Evolutionary conservation across 768 basidiomycete genomes (phyloP).

Genomic region (Amylocystis lapponica): DNA sequence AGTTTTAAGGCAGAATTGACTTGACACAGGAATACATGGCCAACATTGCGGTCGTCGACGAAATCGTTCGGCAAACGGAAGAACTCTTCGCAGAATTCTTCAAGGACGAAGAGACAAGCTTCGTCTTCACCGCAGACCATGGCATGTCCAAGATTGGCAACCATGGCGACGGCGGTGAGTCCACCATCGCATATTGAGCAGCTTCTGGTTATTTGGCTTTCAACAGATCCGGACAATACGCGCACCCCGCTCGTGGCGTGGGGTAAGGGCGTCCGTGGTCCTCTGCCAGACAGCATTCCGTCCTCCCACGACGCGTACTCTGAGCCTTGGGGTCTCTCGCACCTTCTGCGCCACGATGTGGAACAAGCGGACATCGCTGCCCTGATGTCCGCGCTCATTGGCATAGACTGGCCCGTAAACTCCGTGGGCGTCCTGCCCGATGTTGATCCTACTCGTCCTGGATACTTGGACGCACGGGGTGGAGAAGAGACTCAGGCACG

Average conservation of each 20-base stretch:
- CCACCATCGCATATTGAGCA: no score
- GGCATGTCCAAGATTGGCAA: slow-evolving; percentile 88
- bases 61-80: slow-evolving; percentile 64
- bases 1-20: no score
- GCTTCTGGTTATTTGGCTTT: no score
- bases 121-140: slow-evolving; percentile 83
- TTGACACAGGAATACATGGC: slow-evolving; percentile 81
- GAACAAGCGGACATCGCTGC: slow-evolving; percentile 81
- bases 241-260: slow-evolving; percentile 80
- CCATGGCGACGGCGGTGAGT: slow-evolving; percentile 74
- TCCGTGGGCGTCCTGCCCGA: slow-evolving; percentile 80
- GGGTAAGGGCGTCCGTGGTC: slow-evolving; percentile 73
- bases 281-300: slow-evolving; percentile 43
- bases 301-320: slow-evolving; percentile 74
- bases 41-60: slow-evolving; percentile 76
- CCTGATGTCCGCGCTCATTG: slow-evolving; percentile 71
- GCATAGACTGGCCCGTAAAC: slow-evolving; percentile 73
- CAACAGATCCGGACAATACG: slow-evolving; percentile 88
- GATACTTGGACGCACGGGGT: slow-evolving; percentile 44
- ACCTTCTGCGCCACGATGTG: slow-evolving; percentile 64
- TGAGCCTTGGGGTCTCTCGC: slow-evolving; percentile 50
- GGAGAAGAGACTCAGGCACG: slow-evolving; percentile 48
- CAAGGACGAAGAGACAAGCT: slow-evolving; percentile 62
- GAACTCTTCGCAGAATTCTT: slow-evolving; percentile 58
- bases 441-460: slow-evolving; percentile 51